Evolutionary conservation across 768 basidiomycete genomes (phyloP), one percentile per base, ranked within the genome.

Genomic region (Mycena alexandri): DNA sequence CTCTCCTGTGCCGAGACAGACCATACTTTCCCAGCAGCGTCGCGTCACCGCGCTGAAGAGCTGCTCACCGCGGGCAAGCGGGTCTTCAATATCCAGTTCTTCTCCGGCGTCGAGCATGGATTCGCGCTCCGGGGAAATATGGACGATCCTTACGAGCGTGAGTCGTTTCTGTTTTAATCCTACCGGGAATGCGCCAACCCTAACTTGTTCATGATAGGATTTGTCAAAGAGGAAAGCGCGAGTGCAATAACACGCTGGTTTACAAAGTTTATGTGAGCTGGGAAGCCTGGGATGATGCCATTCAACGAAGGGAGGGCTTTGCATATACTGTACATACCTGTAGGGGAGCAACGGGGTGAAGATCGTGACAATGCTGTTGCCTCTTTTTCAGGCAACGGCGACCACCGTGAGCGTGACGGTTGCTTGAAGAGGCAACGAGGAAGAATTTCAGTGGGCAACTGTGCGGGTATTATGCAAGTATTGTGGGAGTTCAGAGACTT

Each of bases 1-100:
- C 74, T 83, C 65, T 77, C 80, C 38, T 84, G 81, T 64, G 81
- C 80, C 43, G 84, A 85, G 74, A 77, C 68, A 13, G 84, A 85
- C 72, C 65, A 67, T 13, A 80, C 82, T 0, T 85, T 85, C 77
- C 77, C 82, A 3, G 19, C 71, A 0, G 68, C 74, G 12, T 72
- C 79, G 0, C 82, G 84, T 22, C 82, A 78, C 46, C 73, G 75
- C 22, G 79, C 79, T 1, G 84, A 85, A 57, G 82, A 81, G 52
- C 79, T 83, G 17, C 77, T 85, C 33, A 76, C 77, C 52, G 77
- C 76, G 62, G 74, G 75, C 47, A 80, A 81, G 63, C 75, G 75
- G 44, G 55, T 19, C 7, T 71, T 60, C 50, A 57, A 67, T 38
- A 76, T 83, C 65, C 84, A 85, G 62, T 59, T 81, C 25, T 84